A percentile compares a stretch with the other conserved stretches of the same genome.
These are phyloP conservation scores for Ustilago vetiveriae DNA, from an alignment of 1,284 basidiomycete species.

Conservation along the genomic window DNA sequence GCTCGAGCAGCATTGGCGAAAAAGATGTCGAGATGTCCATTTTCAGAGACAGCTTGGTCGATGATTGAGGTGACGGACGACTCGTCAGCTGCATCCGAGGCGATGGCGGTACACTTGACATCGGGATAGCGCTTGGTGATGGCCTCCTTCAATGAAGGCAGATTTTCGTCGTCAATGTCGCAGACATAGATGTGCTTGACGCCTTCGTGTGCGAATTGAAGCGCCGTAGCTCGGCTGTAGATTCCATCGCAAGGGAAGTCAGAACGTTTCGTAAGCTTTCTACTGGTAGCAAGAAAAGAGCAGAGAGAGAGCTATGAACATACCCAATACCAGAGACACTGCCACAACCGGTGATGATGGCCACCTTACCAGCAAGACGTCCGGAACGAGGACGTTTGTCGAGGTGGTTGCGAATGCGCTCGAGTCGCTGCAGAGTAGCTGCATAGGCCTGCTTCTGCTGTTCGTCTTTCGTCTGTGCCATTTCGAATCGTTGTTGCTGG, in stretches of 20 bases:
- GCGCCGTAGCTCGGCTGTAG: constrained; percentile 27
- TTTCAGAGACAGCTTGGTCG: constrained; percentile 78
- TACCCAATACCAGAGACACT: constrained; percentile 62
- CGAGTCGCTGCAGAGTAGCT: constrained; percentile 69
- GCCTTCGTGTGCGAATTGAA: constrained; percentile 70
- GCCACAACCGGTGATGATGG: constrained; percentile 79
- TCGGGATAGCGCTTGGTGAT: constrained; percentile 78
- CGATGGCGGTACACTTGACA: constrained; percentile 72
- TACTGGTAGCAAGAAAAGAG: not conserved
- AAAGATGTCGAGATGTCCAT: constrained; percentile 88
- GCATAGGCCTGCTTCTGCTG: constrained; percentile 48
- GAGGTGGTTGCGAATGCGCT: constrained; percentile 78
- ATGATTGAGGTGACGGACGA: constrained; percentile 77
- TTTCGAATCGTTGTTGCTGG: too few species aligned
- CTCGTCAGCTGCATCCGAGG: constrained; percentile 86
- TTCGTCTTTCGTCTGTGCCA: constrained; percentile 31
- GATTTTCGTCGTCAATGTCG: constrained; percentile 78
- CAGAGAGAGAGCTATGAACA: not conserved
- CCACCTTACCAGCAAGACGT: constrained; percentile 82
- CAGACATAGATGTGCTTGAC: constrained; percentile 84
- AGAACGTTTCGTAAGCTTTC: not conserved
- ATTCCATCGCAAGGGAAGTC: not conserved
- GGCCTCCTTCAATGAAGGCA: constrained; percentile 77
- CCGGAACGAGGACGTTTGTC: constrained; percentile 72
- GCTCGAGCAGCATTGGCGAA: constrained; percentile 79